Conservation (phyloP, 257 asterid genomes). For the Plantago ovata region DNA sequence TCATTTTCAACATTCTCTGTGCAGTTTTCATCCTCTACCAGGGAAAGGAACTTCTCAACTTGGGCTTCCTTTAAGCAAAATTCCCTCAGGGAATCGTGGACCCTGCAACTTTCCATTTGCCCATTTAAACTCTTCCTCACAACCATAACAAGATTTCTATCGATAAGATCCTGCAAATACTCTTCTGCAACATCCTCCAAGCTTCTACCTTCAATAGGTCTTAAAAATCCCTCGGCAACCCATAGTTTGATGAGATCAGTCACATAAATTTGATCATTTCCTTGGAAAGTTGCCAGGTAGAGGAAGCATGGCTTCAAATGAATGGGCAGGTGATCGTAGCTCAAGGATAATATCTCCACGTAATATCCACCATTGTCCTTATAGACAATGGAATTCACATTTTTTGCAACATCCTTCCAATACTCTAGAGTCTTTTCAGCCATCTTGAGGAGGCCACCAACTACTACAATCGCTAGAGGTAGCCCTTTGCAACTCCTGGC, state of each 20-base stretch:
- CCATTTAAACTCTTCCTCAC: no score
- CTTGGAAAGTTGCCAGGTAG: constrained; percentile 4
- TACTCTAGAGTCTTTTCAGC: background rate
- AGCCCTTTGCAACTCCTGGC: constrained; percentile 22
- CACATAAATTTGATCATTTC: background rate
- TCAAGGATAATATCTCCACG: constrained; percentile 9
- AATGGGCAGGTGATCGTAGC: constrained; percentile 11
- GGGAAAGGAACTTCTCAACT: background rate
- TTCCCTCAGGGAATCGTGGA: background rate
- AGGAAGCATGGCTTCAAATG: constrained; percentile 19
- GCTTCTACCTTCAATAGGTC: background rate
- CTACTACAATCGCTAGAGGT: constrained; percentile 17
- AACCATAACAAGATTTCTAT: background rate
- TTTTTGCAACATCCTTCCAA: background rate
- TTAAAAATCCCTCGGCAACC: constrained; percentile 18
- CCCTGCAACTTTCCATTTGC: no score
- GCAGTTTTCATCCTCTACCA: background rate
- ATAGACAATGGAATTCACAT: constrained; percentile 8
- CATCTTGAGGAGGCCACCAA: constrained; percentile 18
- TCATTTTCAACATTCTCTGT: background rate
- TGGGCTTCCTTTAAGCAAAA: constrained; percentile 14
- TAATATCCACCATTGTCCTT: constrained; percentile 2
- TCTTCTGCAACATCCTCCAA: constrained; percentile 13
- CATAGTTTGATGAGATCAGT: constrained; percentile 1
- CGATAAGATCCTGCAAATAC: constrained; percentile 3